These are phyloP conservation scores for Xylaria sp. DNA, from an alignment of 2,329 filamentous ascomycete species.

Conservation along the genomic window DNA sequence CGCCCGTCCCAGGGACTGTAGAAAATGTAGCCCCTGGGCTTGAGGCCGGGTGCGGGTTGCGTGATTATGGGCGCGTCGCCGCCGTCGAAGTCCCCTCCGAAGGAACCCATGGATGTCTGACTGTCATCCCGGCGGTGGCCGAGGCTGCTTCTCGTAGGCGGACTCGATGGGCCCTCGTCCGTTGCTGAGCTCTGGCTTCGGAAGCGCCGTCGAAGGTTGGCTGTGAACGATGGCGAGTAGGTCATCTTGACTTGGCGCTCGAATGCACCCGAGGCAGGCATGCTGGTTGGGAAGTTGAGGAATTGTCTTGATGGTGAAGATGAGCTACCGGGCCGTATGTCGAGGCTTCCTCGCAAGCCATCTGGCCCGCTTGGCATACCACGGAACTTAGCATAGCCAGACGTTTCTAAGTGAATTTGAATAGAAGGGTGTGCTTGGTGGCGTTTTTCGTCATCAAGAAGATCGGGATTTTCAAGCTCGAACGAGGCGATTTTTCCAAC, in stretches of 20 bases:
- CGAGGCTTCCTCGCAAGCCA: constrained; percentile 43
- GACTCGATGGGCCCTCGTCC: constrained; percentile 44
- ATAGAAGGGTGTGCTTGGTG: constrained; percentile 56
- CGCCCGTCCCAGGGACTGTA: constrained; percentile 85
- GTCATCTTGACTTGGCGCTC: constrained; percentile 68
- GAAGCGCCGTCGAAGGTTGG: constrained; percentile 60
- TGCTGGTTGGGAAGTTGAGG: constrained; percentile 23
- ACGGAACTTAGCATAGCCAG: constrained; percentile 68
- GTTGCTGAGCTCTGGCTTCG: constrained; percentile 51
- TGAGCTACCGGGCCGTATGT: constrained; percentile 46
- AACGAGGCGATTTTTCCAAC: constrained; percentile 72
- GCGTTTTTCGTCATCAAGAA: constrained; percentile 48
- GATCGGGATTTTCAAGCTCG: constrained; percentile 56
- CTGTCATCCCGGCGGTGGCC: constrained; percentile 50
- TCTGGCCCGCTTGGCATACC: constrained; percentile 54
- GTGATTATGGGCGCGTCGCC: constrained; percentile 52
- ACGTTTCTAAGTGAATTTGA: constrained; percentile 63
- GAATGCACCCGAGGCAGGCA: constrained; percentile 54
- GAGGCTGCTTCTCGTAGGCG: constrained; percentile 42
- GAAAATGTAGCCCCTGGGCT: constrained; percentile 78
- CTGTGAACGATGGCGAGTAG: constrained; percentile 62
- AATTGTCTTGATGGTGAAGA: constrained; percentile 37
- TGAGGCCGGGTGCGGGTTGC: constrained; percentile 60
- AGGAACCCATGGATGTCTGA: constrained; percentile 51
- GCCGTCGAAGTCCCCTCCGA: constrained; percentile 47